A percentile compares a stretch with the other conserved stretches of the same genome.
Conservation (phyloP, 1,139 yeast genomes). For the Suzukiozyma palmioleophila region DNA sequence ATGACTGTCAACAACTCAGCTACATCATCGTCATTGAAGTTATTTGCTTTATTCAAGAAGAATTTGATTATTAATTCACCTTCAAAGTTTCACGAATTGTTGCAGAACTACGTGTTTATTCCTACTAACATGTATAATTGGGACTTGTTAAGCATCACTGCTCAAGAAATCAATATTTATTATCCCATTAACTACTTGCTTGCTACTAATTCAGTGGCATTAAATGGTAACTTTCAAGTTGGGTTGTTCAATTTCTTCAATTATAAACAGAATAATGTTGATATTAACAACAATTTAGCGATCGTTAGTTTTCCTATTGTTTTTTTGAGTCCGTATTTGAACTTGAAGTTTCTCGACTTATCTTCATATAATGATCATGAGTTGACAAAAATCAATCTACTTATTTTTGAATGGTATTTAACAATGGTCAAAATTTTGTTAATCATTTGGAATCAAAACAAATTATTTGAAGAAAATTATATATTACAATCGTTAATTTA, state of each 20-base stretch:
- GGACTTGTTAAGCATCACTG: conserved; percentile 34
- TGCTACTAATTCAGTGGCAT: conserved; percentile 9
- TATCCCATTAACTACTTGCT: conserved; percentile 10
- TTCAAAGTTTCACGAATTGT: conserved; percentile 38
- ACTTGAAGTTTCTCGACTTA: conserved; percentile 13
- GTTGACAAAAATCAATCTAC: conserved; percentile 14
- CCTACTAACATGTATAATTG: conserved; percentile 37
- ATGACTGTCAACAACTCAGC: background rate
- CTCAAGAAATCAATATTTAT: conserved; percentile 33
- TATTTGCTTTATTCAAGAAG: conserved; percentile 38
- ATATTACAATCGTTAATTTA: conserved; percentile 26
- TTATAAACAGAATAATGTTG: conserved; percentile 16
- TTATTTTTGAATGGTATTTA: conserved; percentile 38
- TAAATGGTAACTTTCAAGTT: conserved; percentile 10
- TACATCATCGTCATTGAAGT: conserved; percentile 12
- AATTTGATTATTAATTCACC: conserved; percentile 43
- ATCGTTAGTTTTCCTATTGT: conserved; percentile 44
- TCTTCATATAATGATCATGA: conserved; percentile 14
- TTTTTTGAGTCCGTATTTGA: conserved; percentile 17
- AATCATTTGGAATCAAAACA: conserved; percentile 18
- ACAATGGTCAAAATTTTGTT: conserved; percentile 30
- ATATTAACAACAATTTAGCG: conserved; percentile 39
- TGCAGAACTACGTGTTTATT: conserved; percentile 37
- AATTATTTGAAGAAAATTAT: conserved; percentile 20
- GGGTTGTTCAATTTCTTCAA: conserved; percentile 19